Evolutionary conservation across 352 stramenopile genomes (phyloP), one percentile per base, ranked within the genome.

Genomic region (Phytophthora vignae): DNA sequence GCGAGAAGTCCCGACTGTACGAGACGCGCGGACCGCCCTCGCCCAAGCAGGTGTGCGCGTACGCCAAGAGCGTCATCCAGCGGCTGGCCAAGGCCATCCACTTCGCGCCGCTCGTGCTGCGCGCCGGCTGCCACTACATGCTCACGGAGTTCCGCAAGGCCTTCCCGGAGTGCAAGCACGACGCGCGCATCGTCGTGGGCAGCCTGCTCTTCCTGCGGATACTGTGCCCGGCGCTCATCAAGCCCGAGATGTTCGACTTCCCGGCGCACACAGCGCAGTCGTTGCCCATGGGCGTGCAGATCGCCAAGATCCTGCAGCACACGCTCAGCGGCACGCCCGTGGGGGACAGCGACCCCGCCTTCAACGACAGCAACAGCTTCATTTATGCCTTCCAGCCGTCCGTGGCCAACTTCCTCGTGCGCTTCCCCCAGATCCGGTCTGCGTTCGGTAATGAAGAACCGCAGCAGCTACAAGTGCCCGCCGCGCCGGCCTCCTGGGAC

Each of bases 231-330:
- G 83, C 89, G 21, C 79, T 96, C 33, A 81, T 96, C 76, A 96
- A 96, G 75, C 89, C 89, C 15, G 86, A 94, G 64, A 75, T 91
- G 52, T 88, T 96, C 36, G 89, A 89, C 55, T 96, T 94, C 62
- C 64, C 79, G 38, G 71, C 78, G 2, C 87, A 94, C 63, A 84
- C 79, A 10, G 49, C 76, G 25, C 68, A 73, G 58, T 89, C 89
- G 5, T 74, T 91, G 1, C 77, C 80, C 4, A 69, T 78, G 22
- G 84, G 81, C 59, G 83, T 94, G 40, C 87, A 94, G 73, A 83
- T 96, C 63, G 87, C 89, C 71, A 94, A 94, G 76, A 76, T 96
- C 50, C 69, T 96, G 22, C 89, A 96, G 70, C 78, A 85, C 75
- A 91, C 89, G 11, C 74, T 96, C 38, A 88, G 78, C 27, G 87